Conservation (phyloP, 2,329 filamentous ascomycete species). For the Ophiostoma quercus region DNA sequence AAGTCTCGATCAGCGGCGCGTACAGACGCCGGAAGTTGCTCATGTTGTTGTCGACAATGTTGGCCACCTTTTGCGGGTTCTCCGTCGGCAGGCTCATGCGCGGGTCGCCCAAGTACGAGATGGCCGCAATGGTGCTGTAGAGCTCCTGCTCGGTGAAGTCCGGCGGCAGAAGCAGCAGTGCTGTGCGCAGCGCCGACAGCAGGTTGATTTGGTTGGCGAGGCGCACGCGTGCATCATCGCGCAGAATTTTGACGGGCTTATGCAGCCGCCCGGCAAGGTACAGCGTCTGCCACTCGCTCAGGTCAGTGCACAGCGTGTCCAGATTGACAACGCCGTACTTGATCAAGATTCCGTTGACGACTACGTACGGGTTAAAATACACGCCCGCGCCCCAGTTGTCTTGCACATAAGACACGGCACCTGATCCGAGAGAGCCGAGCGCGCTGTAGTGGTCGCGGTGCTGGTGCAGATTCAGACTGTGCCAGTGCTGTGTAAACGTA, state of each 20-base stretch:
- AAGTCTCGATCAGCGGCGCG: conserved; percentile 77
- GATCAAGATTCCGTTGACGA: conserved; percentile 89
- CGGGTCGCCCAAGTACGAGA: conserved; percentile 94
- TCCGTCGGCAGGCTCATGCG: conserved; percentile 89
- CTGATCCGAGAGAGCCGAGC: conserved; percentile 77
- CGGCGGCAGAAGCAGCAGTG: conserved; percentile 76
- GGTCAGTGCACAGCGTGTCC: conserved; percentile 78
- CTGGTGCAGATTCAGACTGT: conserved; percentile 83
- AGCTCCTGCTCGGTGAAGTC: conserved; percentile 81
- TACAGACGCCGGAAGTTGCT: conserved; percentile 89
- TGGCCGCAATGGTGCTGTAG: conserved; percentile 83
- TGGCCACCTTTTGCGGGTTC: conserved; percentile 84
- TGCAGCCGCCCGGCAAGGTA: conserved; percentile 95
- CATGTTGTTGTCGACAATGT: conserved; percentile 90
- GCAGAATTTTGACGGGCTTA: conserved; percentile 95
- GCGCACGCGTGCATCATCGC: conserved; percentile 86
- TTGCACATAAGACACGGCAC: conserved; percentile 76
- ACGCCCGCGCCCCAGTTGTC: conserved; percentile 87
- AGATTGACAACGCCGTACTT: conserved; percentile 98
- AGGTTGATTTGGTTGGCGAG: conserved; percentile 95
- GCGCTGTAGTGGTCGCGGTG: conserved; percentile 90
- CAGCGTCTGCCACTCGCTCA: conserved; percentile 86
- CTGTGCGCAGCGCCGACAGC: conserved; percentile 82
- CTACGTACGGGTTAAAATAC: conserved; percentile 96
- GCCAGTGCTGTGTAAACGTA: conserved; percentile 92